Conservation (phyloP, 2,329 filamentous ascomycete genomes). For the Monilinia vaccinii-corymbosi region DNA sequence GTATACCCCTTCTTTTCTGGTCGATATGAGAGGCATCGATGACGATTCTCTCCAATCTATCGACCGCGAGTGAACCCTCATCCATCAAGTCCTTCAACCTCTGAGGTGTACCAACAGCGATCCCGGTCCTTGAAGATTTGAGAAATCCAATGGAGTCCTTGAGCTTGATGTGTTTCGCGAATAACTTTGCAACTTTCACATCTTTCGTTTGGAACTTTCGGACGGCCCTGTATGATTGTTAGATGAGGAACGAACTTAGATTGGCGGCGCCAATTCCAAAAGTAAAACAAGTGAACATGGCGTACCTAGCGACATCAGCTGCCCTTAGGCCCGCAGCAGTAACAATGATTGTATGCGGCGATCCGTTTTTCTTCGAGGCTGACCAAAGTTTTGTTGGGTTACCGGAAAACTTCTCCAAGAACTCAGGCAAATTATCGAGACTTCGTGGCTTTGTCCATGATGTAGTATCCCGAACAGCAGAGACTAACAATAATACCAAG, state of each 20-base stretch:
- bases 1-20: conserved; percentile 83
- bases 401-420: conserved; percentile 58
- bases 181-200: conserved; percentile 76
- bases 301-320: conserved; percentile 69
- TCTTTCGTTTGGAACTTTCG: conserved; percentile 74
- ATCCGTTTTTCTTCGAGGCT: conserved; percentile 58
- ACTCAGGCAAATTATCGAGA: conserved; percentile 66
- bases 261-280: background rate
- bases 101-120: conserved; percentile 84
- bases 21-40: conserved; percentile 91
- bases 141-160: conserved; percentile 75
- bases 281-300: background rate
- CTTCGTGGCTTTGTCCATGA: conserved; percentile 58
- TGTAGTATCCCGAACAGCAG: conserved; percentile 70
- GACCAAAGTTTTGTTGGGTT: conserved; percentile 49
- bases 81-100: conserved; percentile 75
- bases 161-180: conserved; percentile 97
- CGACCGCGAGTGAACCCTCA: conserved; percentile 62
- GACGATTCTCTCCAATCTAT: conserved; percentile 67
- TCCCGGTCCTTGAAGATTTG: conserved; percentile 60
- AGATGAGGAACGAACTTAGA: conserved; percentile 3
- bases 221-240: conserved; percentile 45
- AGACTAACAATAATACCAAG: conserved; percentile 40
- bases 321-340: conserved; percentile 76
- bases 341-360: conserved; percentile 83